These are phyloP conservation scores for Moniliophthora roreri DNA, from an alignment of 1,284 basidiomycete genomes.

Conservation along the genomic window DNA sequence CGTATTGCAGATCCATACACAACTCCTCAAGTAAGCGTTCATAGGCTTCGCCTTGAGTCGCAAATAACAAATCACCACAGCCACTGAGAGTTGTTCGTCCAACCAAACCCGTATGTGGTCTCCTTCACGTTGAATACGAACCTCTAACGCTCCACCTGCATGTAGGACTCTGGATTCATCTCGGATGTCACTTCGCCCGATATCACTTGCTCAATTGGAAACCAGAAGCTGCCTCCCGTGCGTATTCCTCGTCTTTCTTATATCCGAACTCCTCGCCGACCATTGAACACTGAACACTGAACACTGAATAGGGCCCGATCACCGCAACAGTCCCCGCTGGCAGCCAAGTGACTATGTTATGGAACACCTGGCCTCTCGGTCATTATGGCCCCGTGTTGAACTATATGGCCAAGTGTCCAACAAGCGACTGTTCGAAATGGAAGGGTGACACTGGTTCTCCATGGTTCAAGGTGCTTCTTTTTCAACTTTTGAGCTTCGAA, in stretches of 20 bases:
- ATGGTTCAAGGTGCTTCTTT: conserved; percentile 33
- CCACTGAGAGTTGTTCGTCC: conserved; percentile 31
- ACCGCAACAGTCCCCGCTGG: conserved; percentile 32
- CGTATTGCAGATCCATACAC: conserved; percentile 28
- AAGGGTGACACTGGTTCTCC: conserved; percentile 34
- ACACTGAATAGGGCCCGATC: conserved; percentile 27
- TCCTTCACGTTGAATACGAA: neutral
- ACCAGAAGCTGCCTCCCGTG: conserved; percentile 32
- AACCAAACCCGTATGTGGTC: conserved; percentile 31
- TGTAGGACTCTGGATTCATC: conserved; percentile 26
- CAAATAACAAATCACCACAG: conserved; percentile 10
- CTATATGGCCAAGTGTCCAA: conserved; percentile 36
- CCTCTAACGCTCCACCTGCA: neutral
- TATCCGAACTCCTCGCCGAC: no score
- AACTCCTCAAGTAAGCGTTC: conserved; percentile 25
- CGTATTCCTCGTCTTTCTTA: neutral
- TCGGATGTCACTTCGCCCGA: conserved; percentile 28
- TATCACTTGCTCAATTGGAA: conserved; percentile 36
- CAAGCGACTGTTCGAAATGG: conserved; percentile 29
- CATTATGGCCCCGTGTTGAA: conserved; percentile 36
- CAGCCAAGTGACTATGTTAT: conserved; percentile 29
- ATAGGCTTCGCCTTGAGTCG: neutral
- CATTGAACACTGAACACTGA: neutral
- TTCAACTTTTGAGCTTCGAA: neutral
- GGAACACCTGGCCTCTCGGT: conserved; percentile 37